phyloP scores from a whole-genome alignment of 495 filamentous ascomycete species.

The Tetracladium marchalianum region DNA sequence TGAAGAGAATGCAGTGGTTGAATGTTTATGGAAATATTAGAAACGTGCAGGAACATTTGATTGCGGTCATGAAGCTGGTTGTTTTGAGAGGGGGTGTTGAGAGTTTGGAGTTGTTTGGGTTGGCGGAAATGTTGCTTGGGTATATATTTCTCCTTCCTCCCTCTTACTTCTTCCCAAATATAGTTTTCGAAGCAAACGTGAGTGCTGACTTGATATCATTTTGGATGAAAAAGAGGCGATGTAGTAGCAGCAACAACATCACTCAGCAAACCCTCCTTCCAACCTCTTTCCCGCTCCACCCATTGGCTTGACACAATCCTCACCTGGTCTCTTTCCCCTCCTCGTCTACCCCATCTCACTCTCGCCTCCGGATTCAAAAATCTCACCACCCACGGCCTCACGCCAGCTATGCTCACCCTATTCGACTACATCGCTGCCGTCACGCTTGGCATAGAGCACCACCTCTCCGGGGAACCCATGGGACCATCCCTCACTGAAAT shows the following conservation, averaged over 20 bases:
- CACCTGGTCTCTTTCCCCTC: background rate
- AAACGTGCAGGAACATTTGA: background rate
- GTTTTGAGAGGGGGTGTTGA: conserved; percentile 4
- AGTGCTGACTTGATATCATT: background rate
- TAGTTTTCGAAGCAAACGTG: too few relatives aligned
- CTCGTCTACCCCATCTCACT: background rate
- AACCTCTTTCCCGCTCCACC: background rate
- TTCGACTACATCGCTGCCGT: conserved; percentile 1
- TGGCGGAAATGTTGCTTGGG: background rate
- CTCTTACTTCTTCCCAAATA: too few relatives aligned
- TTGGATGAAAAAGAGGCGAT: background rate
- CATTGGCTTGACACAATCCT: background rate
- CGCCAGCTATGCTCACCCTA: background rate
- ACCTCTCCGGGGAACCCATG: background rate
- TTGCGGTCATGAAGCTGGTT: background rate
- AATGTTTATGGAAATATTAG: conserved; percentile 3
- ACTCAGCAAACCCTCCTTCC: background rate
- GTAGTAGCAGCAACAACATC: conserved; percentile 2
- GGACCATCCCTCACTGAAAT: background rate
- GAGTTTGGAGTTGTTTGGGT: background rate
- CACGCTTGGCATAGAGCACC: background rate
- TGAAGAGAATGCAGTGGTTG: conserved; percentile 3
- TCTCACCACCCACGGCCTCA: background rate
- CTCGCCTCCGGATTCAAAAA: background rate
- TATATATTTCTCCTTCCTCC: background rate